These are phyloP conservation scores for Colletotrichum plurivorum DNA, from an alignment of 2,329 filamentous ascomycete species.

Conservation along the genomic window DNA sequence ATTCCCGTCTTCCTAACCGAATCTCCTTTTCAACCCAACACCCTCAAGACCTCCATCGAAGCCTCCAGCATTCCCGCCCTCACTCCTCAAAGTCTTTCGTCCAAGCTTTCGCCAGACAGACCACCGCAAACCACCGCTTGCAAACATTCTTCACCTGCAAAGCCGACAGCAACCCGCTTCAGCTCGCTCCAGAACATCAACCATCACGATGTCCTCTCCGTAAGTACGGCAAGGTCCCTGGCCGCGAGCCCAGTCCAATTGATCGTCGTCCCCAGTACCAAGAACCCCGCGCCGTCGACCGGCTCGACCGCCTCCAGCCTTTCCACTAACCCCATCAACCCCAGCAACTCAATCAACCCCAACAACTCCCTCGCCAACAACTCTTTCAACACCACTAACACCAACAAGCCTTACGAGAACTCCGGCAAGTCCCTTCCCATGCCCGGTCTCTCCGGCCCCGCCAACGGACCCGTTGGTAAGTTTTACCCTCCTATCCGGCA, in stretches of 20 bases:
- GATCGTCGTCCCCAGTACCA: constrained; percentile 46
- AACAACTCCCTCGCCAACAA: constrained; percentile 22
- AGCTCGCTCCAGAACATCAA: constrained; percentile 43
- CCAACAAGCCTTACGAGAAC: constrained; percentile 18
- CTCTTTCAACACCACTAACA: constrained; percentile 33
- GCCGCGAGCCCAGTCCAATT: constrained; percentile 54
- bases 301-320: constrained; percentile 51
- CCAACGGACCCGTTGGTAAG: constrained; percentile 46
- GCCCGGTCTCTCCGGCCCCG: constrained; percentile 54
- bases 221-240: constrained; percentile 43
- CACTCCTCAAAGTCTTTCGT: no score
- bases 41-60: no score
- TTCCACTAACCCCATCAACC: constrained; percentile 39
- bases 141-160: constrained; percentile 64
- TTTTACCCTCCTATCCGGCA: not conserved
- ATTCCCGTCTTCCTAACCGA: constrained; percentile 15
- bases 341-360: constrained; percentile 22
- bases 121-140: constrained; percentile 57
- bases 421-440: constrained; percentile 55
- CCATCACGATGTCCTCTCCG: constrained; percentile 54
- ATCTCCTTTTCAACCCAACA: no score
- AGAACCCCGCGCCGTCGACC: constrained; percentile 49
- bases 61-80: no score
- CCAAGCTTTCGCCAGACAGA: no score
- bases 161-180: constrained; percentile 53